Base-by-base conservation (phyloP, 140 eudicot genomes). In the Oenanthe javanica region DNA sequence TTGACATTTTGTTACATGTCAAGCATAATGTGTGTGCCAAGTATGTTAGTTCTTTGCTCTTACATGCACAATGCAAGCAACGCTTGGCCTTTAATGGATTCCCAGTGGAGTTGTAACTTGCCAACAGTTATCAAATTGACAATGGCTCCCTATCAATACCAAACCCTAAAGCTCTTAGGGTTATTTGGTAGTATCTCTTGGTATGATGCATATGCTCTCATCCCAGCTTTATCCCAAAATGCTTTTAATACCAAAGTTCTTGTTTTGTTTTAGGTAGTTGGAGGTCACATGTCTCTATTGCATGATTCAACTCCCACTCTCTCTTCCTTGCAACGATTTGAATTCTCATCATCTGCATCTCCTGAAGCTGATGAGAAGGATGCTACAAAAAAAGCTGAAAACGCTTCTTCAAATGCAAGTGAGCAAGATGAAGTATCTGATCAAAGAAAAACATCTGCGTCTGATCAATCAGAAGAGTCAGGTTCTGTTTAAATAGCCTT, bases 321-420 rank as follows among this genome's bases (percentile, higher is more conserved):
- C 43, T 79, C 86, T 2, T 54, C 84, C 69, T 83, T 87, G 42
- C 92, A 87, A 79, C 83, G 84, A 77, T 80, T 80, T 83, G 88
- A 96, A 73, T 71, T 91, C 82, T 94, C 94, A 2, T 88, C 98
- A n/a, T 90, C 92, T 67, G 96, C 93, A 78, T 84, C 98, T 52
- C 80, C 93, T 59, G 86, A 93, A 83, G 55, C 88, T 76, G 80
- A 86, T 79, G 93, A 89, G 31, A 84, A 84, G 80, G 87, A 88
- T 80, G 79, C 79, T 72, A 81, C 81, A 2, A 67, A 67, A 73
- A 80, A 81, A 75, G 55, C 80, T 23, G 69, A 46, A 64, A 78
- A 81, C 31, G 77, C 45, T 42, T 38, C 52, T 77, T 31, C 79
- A 61, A 79, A 79, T 43, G 23, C 57, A 42, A 79, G 75, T 13